Evolutionary conservation across 2,329 filamentous ascomycete genomes (phyloP).

Genomic region (Boeremia lycopersici): DNA sequence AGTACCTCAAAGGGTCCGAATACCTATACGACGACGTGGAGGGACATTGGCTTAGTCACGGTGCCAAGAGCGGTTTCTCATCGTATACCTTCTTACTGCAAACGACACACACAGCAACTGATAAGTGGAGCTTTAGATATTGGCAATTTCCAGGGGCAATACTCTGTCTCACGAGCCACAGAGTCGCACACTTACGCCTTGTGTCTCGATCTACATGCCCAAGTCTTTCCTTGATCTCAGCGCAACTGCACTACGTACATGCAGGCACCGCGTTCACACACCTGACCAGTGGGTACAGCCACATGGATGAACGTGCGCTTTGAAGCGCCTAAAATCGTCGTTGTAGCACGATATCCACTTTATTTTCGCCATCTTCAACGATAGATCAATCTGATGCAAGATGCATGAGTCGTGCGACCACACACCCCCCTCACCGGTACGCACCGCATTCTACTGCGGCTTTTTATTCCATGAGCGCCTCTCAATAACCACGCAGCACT

Average conservation of each 20-base stretch:
- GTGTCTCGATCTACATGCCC: conserved; percentile 6
- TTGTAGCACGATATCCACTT: conserved; percentile 10
- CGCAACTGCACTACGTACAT: conserved; percentile 19
- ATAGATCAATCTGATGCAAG: conserved; percentile 5
- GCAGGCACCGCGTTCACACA: conserved; percentile 18
- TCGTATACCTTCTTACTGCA: background rate
- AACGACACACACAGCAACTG: background rate
- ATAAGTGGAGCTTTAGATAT: background rate
- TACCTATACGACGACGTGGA: conserved; percentile 6
- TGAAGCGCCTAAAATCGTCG: background rate
- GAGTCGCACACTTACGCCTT: conserved; percentile 4
- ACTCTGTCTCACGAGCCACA: conserved; percentile 2
- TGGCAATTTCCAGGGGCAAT: conserved; percentile 9
- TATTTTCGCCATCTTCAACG: conserved; percentile 5
- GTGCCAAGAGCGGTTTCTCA: background rate
- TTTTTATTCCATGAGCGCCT: background rate
- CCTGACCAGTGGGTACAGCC: conserved; percentile 15
- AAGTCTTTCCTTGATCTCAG: conserved; percentile 16
- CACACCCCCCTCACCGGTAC: background rate
- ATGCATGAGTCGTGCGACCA: conserved; percentile 9
- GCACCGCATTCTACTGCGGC: background rate
- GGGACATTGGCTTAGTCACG: background rate
- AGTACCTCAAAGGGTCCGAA: background rate
- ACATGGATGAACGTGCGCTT: conserved; percentile 21
- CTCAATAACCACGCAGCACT: background rate